phyloP scores from a whole-genome alignment of 441 rosid species.

The Dalechampia spathulata region DNA sequence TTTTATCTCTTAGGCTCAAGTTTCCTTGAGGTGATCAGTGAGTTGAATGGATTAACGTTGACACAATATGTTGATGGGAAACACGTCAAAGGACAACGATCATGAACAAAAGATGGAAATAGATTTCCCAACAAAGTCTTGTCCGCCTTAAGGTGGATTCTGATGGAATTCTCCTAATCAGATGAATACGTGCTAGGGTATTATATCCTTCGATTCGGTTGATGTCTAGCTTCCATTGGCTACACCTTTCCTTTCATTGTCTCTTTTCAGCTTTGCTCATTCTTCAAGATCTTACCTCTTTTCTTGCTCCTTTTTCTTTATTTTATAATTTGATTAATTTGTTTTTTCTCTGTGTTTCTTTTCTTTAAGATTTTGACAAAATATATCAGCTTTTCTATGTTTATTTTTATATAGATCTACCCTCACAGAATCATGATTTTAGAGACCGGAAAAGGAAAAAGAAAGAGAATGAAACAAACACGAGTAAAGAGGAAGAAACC shows the following conservation, averaged over 20 bases:
- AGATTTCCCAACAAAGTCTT: neutral
- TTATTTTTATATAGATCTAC: neutral
- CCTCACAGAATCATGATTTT: no score
- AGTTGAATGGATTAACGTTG: neutral
- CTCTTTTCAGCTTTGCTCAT: constrained; percentile 6
- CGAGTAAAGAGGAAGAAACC: no score
- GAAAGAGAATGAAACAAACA: no score
- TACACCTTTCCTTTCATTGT: constrained; percentile 1
- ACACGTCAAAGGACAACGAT: neutral
- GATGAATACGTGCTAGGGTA: neutral
- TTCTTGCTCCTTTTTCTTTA: constrained; percentile 2
- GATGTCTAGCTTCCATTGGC: no score
- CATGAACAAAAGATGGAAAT: neutral
- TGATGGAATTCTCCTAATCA: constrained; percentile 4
- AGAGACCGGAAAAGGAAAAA: no score
- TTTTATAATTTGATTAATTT: neutral
- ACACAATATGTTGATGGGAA: neutral
- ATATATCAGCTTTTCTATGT: neutral
- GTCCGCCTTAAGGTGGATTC: neutral
- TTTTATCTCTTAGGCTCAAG: no score
- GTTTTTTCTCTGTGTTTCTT: neutral
- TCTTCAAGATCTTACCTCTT: constrained; percentile 16
- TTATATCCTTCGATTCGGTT: no score
- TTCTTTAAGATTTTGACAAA: neutral
- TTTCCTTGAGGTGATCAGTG: neutral